Evolutionary conservation across 2,329 filamentous ascomycete species (phyloP), one percentile per base, ranked within the genome.

Genomic region (Plectosphaerella cucumerina): DNA sequence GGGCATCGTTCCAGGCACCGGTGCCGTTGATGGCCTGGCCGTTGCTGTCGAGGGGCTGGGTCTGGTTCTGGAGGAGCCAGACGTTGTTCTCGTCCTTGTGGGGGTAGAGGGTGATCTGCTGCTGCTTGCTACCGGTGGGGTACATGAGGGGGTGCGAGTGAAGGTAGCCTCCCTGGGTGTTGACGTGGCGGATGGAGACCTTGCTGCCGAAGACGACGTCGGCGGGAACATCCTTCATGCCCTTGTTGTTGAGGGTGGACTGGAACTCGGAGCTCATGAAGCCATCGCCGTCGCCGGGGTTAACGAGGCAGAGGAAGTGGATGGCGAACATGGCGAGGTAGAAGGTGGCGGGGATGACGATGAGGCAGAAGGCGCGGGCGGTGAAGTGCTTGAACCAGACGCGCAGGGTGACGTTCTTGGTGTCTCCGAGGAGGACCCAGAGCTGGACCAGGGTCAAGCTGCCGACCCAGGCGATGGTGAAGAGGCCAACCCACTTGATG

Each of bases 191-290:
- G 60, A 99, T 81, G 57, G 78, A 85, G 62, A 99, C 81, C 57
- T 89, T 84, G 67, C 91, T 96, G 53, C 94, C 94, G 62, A 94
- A 87, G 23, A 88, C 86, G 52, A 99, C 87, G 71, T 99, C 92
- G 26, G 89, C 94, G 2, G 94, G 87, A 5, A 96, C 91, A 69
- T 96, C 91, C 66, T 90, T 86, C 94, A 99, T 99, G 49, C 83
- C 86, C 77, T 97, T 99, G 63, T 85, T 92, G 74, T 97, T 99
- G 59, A 99, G 78, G 2, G 94, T 97, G 31, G 94, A 89, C 74
- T 99, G 94, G 77, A 99, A 99, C 66, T 99, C 94, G 50, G 93
- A 96, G 65, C 92, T 97, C 94, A 99, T 99, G 77, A 99, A 99
- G 50, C 94, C 94, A 70, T 99, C 94, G 50, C 94, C 94, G 48